These are phyloP conservation scores for Polyplosphaeria fusca DNA, from an alignment of 495 filamentous ascomycete genomes.

Conservation along the genomic window DNA sequence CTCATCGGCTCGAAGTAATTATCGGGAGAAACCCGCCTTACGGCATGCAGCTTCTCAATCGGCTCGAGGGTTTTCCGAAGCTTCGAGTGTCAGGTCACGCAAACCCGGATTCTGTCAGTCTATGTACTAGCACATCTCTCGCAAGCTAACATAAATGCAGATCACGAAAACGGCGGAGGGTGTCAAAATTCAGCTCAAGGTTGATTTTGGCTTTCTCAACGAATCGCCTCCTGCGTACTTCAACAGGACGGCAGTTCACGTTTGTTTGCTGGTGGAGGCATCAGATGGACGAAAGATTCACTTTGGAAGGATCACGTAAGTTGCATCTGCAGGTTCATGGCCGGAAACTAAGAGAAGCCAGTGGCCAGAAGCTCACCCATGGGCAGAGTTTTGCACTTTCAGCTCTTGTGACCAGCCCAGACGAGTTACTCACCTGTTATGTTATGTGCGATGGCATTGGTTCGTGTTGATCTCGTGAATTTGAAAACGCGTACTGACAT, in stretches of 20 bases:
- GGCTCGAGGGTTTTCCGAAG: slow-evolving; percentile 70
- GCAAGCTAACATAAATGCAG: slow-evolving; percentile 20
- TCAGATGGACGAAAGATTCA: slow-evolving; percentile 71
- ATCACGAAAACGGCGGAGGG: slow-evolving; percentile 41
- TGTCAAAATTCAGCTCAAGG: slow-evolving; percentile 61
- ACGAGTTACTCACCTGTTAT: slow-evolving; percentile 65
- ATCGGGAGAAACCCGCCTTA: slow-evolving; percentile 80
- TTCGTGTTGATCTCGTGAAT: slow-evolving; percentile 43
- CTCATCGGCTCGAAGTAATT: slow-evolving; percentile 70
- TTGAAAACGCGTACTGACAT: too few relatives aligned
- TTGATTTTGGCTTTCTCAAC: slow-evolving; percentile 72
- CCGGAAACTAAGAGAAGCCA: slow-evolving; percentile 40
- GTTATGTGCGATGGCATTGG: slow-evolving; percentile 87
- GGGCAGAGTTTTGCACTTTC: slow-evolving; percentile 61
- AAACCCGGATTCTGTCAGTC: slow-evolving; percentile 48
- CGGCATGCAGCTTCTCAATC: slow-evolving; percentile 64
- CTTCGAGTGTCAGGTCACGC: slow-evolving; percentile 59
- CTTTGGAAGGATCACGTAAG: slow-evolving; percentile 67
- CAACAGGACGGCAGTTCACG: slow-evolving; percentile 57
- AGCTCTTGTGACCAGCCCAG: slow-evolving; percentile 52
- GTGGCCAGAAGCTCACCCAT: slow-evolving; percentile 62
- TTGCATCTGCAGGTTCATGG: neutral
- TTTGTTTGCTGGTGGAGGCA: slow-evolving; percentile 74
- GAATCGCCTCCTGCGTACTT: slow-evolving; percentile 59
- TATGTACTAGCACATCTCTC: neutral